These are phyloP conservation scores for Cubamyces sp. DNA, from an alignment of 768 basidiomycete species.

Conservation along the genomic window DNA sequence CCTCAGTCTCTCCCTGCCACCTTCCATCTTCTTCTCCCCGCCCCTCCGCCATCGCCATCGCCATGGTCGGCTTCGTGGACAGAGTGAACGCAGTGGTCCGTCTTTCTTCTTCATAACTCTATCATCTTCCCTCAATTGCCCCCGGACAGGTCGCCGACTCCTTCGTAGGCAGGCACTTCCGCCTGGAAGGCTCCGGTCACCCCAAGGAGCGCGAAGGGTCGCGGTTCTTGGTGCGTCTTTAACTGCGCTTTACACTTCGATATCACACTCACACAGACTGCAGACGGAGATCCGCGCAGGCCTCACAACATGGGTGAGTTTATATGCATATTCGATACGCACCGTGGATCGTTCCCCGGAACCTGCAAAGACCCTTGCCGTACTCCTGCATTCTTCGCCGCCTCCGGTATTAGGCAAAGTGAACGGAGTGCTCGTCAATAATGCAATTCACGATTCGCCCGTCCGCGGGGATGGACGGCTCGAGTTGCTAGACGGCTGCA, in stretches of 20 bases:
- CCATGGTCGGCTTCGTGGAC: conserved; percentile 30
- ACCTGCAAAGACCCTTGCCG: no score
- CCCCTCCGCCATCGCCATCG: conserved; percentile 3
- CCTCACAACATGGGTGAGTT: conserved; percentile 76
- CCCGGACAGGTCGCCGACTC: conserved; percentile 36
- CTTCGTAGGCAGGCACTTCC: conserved; percentile 38
- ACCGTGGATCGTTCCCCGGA: no score
- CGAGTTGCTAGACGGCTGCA: no score
- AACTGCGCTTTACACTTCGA: not conserved
- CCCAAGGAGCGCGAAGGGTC: conserved; percentile 38
- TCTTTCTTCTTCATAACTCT: not conserved
- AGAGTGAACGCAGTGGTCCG: conserved; percentile 31
- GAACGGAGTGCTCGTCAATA: no score
- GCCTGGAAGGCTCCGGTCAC: conserved; percentile 40
- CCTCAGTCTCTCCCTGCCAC: not conserved
- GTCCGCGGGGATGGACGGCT: no score
- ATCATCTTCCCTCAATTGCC: not conserved
- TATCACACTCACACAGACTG: not conserved
- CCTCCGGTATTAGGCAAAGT: no score
- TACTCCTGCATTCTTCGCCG: no score
- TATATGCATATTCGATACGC: no score
- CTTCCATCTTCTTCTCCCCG: conserved; percentile 8
- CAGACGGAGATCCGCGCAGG: conserved; percentile 82
- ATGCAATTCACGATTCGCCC: no score
- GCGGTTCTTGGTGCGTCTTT: conserved; percentile 36